Percentiles rank a stretch among this genome's conserved stretches.
Conservation (phyloP, 2,329 filamentous ascomycete genomes). For the Blastomyces gilchristii region DNA sequence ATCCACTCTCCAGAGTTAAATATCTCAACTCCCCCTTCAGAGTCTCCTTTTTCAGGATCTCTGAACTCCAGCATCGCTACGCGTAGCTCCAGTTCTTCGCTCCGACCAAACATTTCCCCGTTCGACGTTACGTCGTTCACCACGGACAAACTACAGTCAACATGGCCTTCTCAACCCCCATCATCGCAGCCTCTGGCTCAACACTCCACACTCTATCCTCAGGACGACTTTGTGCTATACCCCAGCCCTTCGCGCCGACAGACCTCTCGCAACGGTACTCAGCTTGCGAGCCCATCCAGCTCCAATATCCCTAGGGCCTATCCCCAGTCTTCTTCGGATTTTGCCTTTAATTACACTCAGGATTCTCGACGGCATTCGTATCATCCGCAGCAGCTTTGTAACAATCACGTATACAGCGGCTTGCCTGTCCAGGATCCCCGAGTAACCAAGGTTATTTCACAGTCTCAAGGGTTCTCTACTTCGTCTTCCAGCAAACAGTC, state of each 20-base stretch:
- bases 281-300: slow-evolving; percentile 25
- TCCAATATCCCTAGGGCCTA: slow-evolving; percentile 31
- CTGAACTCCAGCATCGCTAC: slow-evolving; percentile 37
- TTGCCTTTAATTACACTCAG: slow-evolving; percentile 23
- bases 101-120: slow-evolving; percentile 25
- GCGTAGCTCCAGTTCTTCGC: slow-evolving; percentile 35
- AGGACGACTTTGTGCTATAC: slow-evolving; percentile 39
- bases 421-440: slow-evolving; percentile 29
- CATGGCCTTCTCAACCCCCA: slow-evolving; percentile 40
- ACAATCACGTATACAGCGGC: background rate
- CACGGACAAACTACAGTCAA: slow-evolving; percentile 40
- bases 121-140: slow-evolving; percentile 39
- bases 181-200: slow-evolving; percentile 34
- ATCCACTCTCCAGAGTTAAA: slow-evolving; percentile 19
- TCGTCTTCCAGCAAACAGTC: slow-evolving; percentile 29
- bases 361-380: slow-evolving; percentile 29
- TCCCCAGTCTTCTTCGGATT: slow-evolving; percentile 21
- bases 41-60: slow-evolving; percentile 36
- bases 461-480: slow-evolving; percentile 31
- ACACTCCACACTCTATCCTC: slow-evolving; percentile 20
- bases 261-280: slow-evolving; percentile 25
- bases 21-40: slow-evolving; percentile 26
- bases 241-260: slow-evolving; percentile 20
- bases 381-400: background rate
- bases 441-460: slow-evolving; percentile 31